These are phyloP conservation scores for Oenanthe javanica DNA, from an alignment of 140 eudicot genomes.

Conservation along the genomic window DNA sequence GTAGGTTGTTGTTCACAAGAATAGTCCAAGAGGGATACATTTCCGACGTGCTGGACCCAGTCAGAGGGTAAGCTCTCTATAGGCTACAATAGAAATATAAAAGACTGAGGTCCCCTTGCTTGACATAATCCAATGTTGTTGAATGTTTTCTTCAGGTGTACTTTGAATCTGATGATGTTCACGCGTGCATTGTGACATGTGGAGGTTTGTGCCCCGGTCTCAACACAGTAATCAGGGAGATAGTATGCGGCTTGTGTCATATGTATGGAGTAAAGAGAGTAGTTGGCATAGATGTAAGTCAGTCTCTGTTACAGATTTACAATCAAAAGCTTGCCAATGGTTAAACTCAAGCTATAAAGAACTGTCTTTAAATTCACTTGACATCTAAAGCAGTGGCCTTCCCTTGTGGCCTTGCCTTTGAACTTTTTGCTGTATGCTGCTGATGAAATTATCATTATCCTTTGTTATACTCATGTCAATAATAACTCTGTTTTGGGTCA, in stretches of 20 bases:
- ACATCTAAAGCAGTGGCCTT: neutral
- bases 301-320: neutral
- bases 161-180: slow-evolving; percentile 69
- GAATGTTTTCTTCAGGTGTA: slow-evolving; percentile 47
- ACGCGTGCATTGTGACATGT: slow-evolving; percentile 86
- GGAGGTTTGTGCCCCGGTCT: slow-evolving; percentile 97
- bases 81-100: neutral
- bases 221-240: slow-evolving; percentile 87
- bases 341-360: neutral
- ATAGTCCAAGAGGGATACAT: slow-evolving; percentile 77
- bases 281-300: slow-evolving; percentile 67
- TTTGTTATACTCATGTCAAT: neutral
- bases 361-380: slow-evolving; percentile 2
- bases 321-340: neutral
- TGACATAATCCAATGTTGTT: neutral
- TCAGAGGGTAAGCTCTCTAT: slow-evolving; percentile 43
- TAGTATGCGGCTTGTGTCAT: slow-evolving; percentile 68
- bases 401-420: neutral
- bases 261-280: slow-evolving; percentile 80
- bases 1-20: slow-evolving; percentile 63
- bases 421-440: neutral
- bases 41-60: slow-evolving; percentile 92
- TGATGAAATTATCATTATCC: neutral
- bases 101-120: neutral
- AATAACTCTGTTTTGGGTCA: neutral